Conservation (phyloP, 2,329 filamentous ascomycete species). For the Ceratocystis harringtonii region DNA sequence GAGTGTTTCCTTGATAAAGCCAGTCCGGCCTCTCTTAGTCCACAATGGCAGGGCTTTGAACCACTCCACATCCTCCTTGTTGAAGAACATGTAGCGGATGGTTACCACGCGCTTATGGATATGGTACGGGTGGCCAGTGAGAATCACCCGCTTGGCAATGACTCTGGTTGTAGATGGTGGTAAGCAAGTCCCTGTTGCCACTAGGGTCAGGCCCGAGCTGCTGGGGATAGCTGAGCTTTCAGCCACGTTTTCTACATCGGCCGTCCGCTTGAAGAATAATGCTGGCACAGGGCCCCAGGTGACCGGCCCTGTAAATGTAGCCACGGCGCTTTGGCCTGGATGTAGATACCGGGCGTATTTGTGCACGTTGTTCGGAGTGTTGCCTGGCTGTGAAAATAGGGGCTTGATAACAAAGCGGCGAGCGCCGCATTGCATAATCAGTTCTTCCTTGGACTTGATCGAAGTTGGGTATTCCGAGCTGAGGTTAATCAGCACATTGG, state of each 20-base stretch:
- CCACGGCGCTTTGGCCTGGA: conserved; percentile 77
- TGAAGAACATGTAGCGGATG: conserved; percentile 99
- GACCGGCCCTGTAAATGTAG: conserved; percentile 76
- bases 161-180: conserved; percentile 63
- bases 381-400: conserved; percentile 75
- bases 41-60: conserved; percentile 93
- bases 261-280: conserved; percentile 63
- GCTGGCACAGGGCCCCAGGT: conserved; percentile 87
- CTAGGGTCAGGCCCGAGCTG: conserved; percentile 47
- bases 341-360: conserved; percentile 90
- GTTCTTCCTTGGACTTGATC: conserved; percentile 79
- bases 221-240: conserved; percentile 28
- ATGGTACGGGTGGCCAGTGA: conserved; percentile 94
- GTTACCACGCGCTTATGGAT: conserved; percentile 98
- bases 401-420: conserved; percentile 79
- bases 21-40: conserved; percentile 77
- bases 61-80: conserved; percentile 85
- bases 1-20: conserved; percentile 84
- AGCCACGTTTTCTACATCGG: conserved; percentile 27
- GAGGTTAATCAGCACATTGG: conserved; percentile 82
- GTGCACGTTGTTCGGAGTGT: conserved; percentile 90
- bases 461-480: conserved; percentile 60
- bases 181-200: conserved; percentile 77
- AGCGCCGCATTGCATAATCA: conserved; percentile 82
- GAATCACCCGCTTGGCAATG: conserved; percentile 81